Evolutionary conservation across 805 yeast genomes (phyloP).

Genomic region (Sungouiozyma ichnusensis): DNA sequence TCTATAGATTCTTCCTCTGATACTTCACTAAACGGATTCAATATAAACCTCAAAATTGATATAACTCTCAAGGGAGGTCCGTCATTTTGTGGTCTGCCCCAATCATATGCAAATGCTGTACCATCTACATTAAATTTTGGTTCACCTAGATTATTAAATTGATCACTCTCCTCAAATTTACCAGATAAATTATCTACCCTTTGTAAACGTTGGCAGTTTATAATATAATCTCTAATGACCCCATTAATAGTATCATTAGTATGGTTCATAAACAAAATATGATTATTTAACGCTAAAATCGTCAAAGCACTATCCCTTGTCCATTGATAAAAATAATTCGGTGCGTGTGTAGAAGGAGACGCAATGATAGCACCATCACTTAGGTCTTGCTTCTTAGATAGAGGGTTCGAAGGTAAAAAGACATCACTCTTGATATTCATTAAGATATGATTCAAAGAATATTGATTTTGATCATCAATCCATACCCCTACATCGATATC

Average conservation of each 20-base stretch:
- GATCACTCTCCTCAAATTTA: slow-evolving; percentile 27
- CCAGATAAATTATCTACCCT: slow-evolving; percentile 64
- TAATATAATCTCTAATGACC: slow-evolving; percentile 51
- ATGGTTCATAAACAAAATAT: not conserved
- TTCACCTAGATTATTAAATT: slow-evolving; percentile 65
- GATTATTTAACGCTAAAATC: slow-evolving; percentile 40
- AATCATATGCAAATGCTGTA: slow-evolving; percentile 46
- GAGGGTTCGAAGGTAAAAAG: not conserved
- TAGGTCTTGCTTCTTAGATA: not conserved
- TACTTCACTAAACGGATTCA: slow-evolving; percentile 30
- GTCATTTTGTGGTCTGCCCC: slow-evolving; percentile 97
- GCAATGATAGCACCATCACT: slow-evolving; percentile 67
- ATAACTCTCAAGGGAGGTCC: slow-evolving; percentile 82
- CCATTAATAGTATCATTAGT: slow-evolving; percentile 14
- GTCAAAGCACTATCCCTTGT: slow-evolving; percentile 82
- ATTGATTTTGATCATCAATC: slow-evolving; percentile 33
- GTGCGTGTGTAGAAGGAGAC: slow-evolving; percentile 59
- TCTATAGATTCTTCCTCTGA: slow-evolving; percentile 12
- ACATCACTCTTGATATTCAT: slow-evolving; percentile 38
- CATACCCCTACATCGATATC: slow-evolving; percentile 22
- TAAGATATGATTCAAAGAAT: slow-evolving; percentile 35
- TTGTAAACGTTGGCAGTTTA: slow-evolving; percentile 50
- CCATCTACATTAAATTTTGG: slow-evolving; percentile 75
- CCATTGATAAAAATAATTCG: slow-evolving; percentile 89
- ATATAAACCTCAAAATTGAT: slow-evolving; percentile 48